Conservation (phyloP, 2,329 filamentous ascomycete genomes). For the Penicillium griseofulvum region DNA sequence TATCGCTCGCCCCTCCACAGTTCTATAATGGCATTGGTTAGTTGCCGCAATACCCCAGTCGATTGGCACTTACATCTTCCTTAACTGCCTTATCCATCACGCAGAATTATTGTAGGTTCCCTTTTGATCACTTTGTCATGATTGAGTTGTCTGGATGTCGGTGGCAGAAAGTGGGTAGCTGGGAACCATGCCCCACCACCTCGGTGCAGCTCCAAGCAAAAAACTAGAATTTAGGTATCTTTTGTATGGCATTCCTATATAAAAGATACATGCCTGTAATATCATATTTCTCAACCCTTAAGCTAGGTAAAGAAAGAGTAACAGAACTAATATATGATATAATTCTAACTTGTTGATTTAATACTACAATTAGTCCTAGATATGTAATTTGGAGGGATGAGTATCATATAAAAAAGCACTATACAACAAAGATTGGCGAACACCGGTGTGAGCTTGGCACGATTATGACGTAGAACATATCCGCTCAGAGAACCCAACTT, state of each 20-base stretch:
- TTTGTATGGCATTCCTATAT: neutral
- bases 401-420: neutral
- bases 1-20: constrained; percentile 35
- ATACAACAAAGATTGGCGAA: neutral
- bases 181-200: neutral
- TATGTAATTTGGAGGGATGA: neutral
- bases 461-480: constrained; percentile 25
- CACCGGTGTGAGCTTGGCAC: neutral
- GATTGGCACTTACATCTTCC: constrained; percentile 21
- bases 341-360: neutral
- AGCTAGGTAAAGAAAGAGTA: neutral
- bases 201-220: neutral
- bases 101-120: constrained; percentile 4
- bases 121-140: constrained; percentile 14
- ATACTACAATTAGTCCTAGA: neutral
- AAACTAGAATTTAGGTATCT: neutral
- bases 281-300: neutral
- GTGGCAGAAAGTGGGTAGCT: constrained; percentile 17
- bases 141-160: constrained; percentile 7
- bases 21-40: constrained; percentile 23
- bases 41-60: constrained; percentile 1
- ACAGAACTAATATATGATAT: neutral
- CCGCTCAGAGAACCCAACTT: neutral
- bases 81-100: constrained; percentile 16
- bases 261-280: neutral